Evolutionary conservation across 2,329 filamentous ascomycete genomes (phyloP).

Genomic region (Leptographium lundbergii): DNA sequence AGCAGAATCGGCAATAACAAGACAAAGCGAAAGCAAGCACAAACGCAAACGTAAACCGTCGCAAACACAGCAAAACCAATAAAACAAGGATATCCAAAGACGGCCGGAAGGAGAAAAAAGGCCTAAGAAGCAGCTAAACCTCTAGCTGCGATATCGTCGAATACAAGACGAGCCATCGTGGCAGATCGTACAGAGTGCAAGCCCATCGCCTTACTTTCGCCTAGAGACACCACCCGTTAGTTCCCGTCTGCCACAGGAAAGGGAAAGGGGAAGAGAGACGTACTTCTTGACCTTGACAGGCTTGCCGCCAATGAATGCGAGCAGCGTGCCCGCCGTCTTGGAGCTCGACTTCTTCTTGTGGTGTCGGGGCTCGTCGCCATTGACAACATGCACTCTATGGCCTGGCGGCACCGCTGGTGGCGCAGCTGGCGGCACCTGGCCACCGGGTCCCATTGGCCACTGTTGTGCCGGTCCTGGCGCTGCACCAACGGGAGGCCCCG

Average conservation of each 20-base stretch:
- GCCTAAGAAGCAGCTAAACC: neutral
- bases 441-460: neutral
- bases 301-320: conserved; percentile 11
- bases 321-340: neutral
- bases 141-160: neutral
- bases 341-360: conserved; percentile 10
- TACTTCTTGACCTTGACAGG: conserved; percentile 12
- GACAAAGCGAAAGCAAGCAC: neutral
- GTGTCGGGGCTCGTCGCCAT: conserved; percentile 4
- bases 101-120: neutral
- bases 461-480: neutral
- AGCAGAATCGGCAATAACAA: neutral
- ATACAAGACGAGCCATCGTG: neutral
- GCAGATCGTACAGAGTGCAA: neutral
- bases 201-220: neutral
- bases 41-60: neutral
- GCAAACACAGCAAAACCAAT: neutral
- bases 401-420: neutral
- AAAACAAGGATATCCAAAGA: neutral
- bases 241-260: neutral
- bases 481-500: neutral
- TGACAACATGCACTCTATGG: conserved; percentile 10
- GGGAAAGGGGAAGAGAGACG: neutral
- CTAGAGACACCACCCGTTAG: neutral
- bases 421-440: neutral